Percentiles rank a stretch among this genome's conserved stretches.
phyloP scores from a whole-genome alignment of 306 rosid genomes.

The Begonia loranthoides region DNA sequence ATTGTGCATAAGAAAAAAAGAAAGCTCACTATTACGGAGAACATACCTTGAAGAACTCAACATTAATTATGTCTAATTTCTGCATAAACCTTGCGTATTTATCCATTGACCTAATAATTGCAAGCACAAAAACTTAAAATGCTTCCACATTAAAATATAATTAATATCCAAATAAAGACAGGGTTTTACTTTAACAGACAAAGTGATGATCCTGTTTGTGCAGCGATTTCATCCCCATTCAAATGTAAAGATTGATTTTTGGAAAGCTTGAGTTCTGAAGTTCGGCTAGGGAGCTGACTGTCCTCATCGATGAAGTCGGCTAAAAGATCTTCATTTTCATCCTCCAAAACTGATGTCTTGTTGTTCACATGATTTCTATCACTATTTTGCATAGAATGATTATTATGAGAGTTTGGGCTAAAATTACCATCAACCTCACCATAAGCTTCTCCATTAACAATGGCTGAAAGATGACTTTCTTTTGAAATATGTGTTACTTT shows the following conservation, averaged over 20 bases:
- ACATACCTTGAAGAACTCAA: constrained; percentile 83
- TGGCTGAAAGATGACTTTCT: constrained; percentile 37
- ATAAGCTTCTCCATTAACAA: constrained; percentile 32
- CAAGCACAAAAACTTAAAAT: constrained; percentile 20
- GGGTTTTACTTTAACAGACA: constrained; percentile 68
- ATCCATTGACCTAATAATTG: constrained; percentile 76
- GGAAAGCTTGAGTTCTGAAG: constrained; percentile 38
- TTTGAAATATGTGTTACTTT: constrained; percentile 34
- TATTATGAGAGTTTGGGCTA: constrained; percentile 23
- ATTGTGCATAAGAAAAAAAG: constrained; percentile 4
- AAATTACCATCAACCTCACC: constrained; percentile 52
- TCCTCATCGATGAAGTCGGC: constrained; percentile 99
- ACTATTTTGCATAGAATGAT: constrained; percentile 36
- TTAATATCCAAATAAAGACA: constrained; percentile 9
- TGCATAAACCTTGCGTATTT: constrained; percentile 98
- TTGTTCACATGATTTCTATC: constrained; percentile 39
- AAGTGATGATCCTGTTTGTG: constrained; percentile 89
- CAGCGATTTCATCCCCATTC: constrained; percentile 46
- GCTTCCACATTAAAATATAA: constrained; percentile 12
- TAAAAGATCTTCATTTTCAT: constrained; percentile 93
- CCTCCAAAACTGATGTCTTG: constrained; percentile 50
- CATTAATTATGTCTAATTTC: constrained; percentile 67
- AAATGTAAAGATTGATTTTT: constrained; percentile 31
- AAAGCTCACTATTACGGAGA: constrained; percentile 14
- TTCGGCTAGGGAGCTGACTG: constrained; percentile 95